Base-by-base conservation (phyloP, 768 basidiomycete species). In the Boletus coccyginus region DNA sequence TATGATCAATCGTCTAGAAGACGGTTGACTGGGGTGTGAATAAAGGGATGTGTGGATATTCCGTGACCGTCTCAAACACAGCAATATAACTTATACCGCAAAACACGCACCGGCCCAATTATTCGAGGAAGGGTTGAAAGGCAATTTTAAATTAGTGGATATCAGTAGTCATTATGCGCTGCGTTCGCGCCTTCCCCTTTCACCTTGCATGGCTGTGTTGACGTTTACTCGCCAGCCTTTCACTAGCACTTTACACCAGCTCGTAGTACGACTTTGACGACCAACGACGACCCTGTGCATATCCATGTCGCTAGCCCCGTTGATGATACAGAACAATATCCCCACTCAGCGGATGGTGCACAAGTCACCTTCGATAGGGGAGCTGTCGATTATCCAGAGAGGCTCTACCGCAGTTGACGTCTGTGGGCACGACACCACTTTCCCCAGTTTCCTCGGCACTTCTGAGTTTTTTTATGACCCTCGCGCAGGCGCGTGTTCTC, bases 381-480 rank as follows among this genome's bases (percentile, higher is more conserved):
- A 69, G 19, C 29, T 73, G 39, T 72, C 65, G 11, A 50, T 71
- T 14, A 75, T 66, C 72, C 80, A 63, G 64, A 80, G 64, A 56
- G 80, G 84, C 39, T 72, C 82, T 4, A 83, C 84, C 2, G 83
- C 87, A 16, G 70, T 87, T 10, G 86, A 91, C 57, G 82, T 90
- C 31, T 87, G 88, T 64, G 80, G 85, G 56, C 79, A 81, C 40
- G 86, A 86, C 13, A 48, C 65, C 16, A 53, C 67, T 19, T 70
- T 69, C 40, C 73, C 80, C 3, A 69, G 76, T 13, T 77, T 85
- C 36, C 74, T 79, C 49, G 82, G 81, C 45, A 73, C 77, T 7
- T 72, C 87, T 0, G 81, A 83, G 60, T 77, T 80, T 50, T 83
- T 86, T 61, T 92, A 91, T 62, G 90, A 92, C 69, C 61, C 84